Evolutionary conservation across 2,329 filamentous ascomycete species (phyloP).

Genomic region (Ascochyta fabae): DNA sequence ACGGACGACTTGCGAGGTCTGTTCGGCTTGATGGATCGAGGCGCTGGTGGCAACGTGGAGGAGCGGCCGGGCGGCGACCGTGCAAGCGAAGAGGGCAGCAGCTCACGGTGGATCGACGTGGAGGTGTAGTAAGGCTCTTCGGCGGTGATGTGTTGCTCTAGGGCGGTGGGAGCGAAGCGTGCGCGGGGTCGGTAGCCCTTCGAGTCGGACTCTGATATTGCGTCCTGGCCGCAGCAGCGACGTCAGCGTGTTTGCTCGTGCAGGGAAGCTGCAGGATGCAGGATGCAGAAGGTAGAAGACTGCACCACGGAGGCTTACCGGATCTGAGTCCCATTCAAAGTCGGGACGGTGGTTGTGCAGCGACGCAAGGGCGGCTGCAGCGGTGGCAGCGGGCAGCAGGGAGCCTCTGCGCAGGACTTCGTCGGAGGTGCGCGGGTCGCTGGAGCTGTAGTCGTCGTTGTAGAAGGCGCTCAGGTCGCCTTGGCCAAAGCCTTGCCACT

Average conservation of each 20-base stretch:
- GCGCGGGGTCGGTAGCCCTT: conserved; percentile 49
- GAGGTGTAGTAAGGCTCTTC: conserved; percentile 53
- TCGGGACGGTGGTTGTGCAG: conserved; percentile 81
- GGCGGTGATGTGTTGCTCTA: conserved; percentile 74
- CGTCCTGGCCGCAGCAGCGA: conserved; percentile 39
- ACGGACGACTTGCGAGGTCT: conserved; percentile 86
- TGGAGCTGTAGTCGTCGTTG: conserved; percentile 69
- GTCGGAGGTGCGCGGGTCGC: conserved; percentile 72
- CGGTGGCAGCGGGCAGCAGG: conserved; percentile 72
- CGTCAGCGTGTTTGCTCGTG: conserved; percentile 26
- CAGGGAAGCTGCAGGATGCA: conserved; percentile 9
- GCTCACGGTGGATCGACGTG: conserved; percentile 70
- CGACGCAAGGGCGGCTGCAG: conserved; percentile 86
- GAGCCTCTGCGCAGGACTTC: conserved; percentile 71
- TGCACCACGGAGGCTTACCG: conserved; percentile 34
- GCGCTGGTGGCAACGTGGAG: conserved; percentile 84
- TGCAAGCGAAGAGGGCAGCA: conserved; percentile 81
- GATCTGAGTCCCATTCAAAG: conserved; percentile 52
- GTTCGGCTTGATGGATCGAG: conserved; percentile 72
- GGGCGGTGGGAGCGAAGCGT: conserved; percentile 49
- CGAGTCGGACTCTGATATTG: conserved; percentile 47
- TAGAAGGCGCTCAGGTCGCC: conserved; percentile 71
- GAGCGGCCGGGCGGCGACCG: conserved; percentile 86
- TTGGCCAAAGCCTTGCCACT: conserved; percentile 54
- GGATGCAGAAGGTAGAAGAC: background rate